Conservation (phyloP, 495 filamentous ascomycete genomes). For the Thozetella sp. region DNA sequence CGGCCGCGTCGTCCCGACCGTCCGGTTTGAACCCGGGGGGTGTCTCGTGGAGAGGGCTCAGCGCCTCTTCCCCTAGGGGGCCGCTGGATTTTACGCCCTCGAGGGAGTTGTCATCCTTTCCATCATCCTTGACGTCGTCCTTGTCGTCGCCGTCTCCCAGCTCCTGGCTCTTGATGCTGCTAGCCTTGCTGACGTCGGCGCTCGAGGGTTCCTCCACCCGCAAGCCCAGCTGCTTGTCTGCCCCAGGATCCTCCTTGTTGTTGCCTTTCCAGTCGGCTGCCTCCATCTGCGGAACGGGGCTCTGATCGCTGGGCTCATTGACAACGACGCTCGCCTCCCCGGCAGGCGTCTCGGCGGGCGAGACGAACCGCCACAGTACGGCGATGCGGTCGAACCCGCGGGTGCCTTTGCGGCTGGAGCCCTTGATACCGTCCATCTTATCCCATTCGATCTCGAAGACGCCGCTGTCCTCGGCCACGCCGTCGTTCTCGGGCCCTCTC, state of each 20-base stretch:
- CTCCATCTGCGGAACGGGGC: constrained; percentile 65
- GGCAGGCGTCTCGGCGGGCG: constrained; percentile 9
- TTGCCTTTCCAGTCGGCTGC: constrained; percentile 73
- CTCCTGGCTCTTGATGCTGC: constrained; percentile 35
- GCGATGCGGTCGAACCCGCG: constrained; percentile 81
- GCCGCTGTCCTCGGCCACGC: constrained; percentile 47
- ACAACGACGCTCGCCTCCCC: constrained; percentile 43
- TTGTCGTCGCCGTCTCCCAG: neutral
- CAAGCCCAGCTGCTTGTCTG: constrained; percentile 66
- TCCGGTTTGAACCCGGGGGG: neutral
- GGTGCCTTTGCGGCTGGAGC: constrained; percentile 76
- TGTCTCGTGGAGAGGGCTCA: neutral
- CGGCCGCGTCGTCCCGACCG: neutral
- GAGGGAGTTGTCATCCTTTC: constrained; percentile 20
- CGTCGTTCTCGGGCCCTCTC: constrained; percentile 61
- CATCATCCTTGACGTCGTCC: constrained; percentile 1
- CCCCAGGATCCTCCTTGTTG: constrained; percentile 38
- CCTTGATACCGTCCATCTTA: constrained; percentile 69
- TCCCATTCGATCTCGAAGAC: constrained; percentile 64
- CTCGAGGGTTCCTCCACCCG: constrained; percentile 62
- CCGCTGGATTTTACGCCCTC: constrained; percentile 29
- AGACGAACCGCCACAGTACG: constrained; percentile 71
- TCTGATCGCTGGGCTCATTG: constrained; percentile 59
- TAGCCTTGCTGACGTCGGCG: constrained; percentile 65
- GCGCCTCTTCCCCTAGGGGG: constrained; percentile 26